Base-by-base conservation (phyloP, 2,329 filamentous ascomycete species). In the Nigrospora sphaerica region DNA sequence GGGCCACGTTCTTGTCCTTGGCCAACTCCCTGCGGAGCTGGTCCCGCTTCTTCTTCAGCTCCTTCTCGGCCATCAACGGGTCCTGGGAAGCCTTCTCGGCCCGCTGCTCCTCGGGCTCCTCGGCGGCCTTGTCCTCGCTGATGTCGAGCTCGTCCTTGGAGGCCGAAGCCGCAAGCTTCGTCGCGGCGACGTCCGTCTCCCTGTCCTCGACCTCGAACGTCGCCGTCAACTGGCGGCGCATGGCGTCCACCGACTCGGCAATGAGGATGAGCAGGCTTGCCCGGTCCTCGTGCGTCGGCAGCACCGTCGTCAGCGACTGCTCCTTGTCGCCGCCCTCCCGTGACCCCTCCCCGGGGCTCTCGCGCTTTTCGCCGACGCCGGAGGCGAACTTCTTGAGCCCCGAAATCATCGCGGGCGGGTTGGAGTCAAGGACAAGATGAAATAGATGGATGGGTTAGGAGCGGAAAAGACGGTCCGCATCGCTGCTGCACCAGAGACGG, bases 1-100 rank as follows among this genome's bases (percentile, higher is more conserved):
- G 48, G 18, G 51, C 49, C 9, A 54, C 48, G 50, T 57, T 57
- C 33, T 57, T 54, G 5, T 50, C 50, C 35, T 55, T 59, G 10
- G 52, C 50, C 2, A 56, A 34, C 14, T 55, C 54, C 11, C 55
- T 60, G 12, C 49, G 47, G 3, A 55, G 41, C 35, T 55, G 52
- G 4, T 46, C 40, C 17, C 53, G 53, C 18, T 48, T 52, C 37
- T 52, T 57, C 28, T 58, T 52, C 11, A 44, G 28, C 5, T 36
- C 32, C 31, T 56, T 51, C 32, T 53, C 39, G 32, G 36, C 32
- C 13, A 44, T 39, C 12, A 17, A 2, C 39, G 16, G n/a, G 2
- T 31, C 32, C 6, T 36, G 16, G 12, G 16, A 1, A 1, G 17
- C 17, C 12, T 18, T 12, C 13, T 32, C 36, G 9, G 13, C 13